A percentile compares a stretch with the other conserved stretches of the same genome.
Conservation (phyloP, 1,139 yeast genomes). For the Yamadazyma trypodendri region DNA sequence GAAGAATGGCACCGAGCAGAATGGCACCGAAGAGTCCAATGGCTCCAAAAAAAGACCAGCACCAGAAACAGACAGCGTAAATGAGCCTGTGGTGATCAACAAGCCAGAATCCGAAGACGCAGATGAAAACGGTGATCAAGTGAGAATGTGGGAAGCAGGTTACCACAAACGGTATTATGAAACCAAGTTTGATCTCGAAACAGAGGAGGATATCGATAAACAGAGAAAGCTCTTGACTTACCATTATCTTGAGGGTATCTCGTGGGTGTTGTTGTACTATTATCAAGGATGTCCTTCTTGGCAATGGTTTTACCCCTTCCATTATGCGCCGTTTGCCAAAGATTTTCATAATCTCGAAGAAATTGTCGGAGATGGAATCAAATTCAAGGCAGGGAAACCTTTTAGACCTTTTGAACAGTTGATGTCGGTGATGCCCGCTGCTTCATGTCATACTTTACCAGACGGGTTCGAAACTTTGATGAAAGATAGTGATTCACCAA, state of each 20-base stretch:
- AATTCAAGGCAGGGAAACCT: conserved; percentile 73
- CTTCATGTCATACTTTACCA: conserved; percentile 90
- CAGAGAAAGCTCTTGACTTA: conserved; percentile 62
- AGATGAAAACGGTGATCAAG: conserved; percentile 48
- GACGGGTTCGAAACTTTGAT: conserved; percentile 78
- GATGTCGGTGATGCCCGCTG: conserved; percentile 97
- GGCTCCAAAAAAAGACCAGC: conserved; percentile 17
- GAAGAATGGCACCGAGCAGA: too few species aligned
- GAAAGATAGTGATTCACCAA: conserved; percentile 78
- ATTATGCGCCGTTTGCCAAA: conserved; percentile 95
- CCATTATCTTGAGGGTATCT: conserved; percentile 87
- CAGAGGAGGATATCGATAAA: conserved; percentile 54
- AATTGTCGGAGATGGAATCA: conserved; percentile 51
- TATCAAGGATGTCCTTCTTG: conserved; percentile 98
- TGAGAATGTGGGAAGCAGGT: conserved; percentile 84
- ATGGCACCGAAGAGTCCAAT: conserved; percentile 17
- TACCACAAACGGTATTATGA: conserved; percentile 79
- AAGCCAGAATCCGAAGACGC: conserved; percentile 18
- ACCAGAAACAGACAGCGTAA: conserved; percentile 17
- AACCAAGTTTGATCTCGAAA: conserved; percentile 63
- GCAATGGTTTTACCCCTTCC: conserved; percentile 98
- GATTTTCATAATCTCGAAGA: conserved; percentile 64
- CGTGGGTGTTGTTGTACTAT: conserved; percentile 92
- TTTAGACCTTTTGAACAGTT: conserved; percentile 93
- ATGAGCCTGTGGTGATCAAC: conserved; percentile 24